Evolutionary conservation across 228 moss, liverwort and hornwort genomes (phyloP), one percentile per base, ranked within the genome.

Genomic region (Sphagnum magellanicum): DNA sequence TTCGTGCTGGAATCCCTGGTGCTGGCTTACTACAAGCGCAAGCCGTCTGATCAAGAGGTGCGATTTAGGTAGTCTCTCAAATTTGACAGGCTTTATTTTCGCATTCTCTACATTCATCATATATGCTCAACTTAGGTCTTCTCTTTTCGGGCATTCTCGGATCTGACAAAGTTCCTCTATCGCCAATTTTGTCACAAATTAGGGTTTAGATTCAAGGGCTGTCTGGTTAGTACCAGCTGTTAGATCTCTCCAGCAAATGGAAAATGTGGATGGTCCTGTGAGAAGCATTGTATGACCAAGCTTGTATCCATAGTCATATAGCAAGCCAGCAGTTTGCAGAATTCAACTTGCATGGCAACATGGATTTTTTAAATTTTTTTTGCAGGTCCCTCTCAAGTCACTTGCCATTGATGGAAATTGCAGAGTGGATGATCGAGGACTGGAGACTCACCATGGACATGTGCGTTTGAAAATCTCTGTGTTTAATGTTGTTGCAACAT

Each of bases 391-490:
- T 65, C 63, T 89, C 67, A 94, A 91, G 73, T 73, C 84, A 61
- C 84, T 94, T 57, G 70, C 48, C 50, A 91, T 94, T 32, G 93
- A 94, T 73, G 93, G 93, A 61, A 94, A 94, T 70, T 94, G 89
- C 79, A 87, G 89, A 74, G 91, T 94, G 60, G 85, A 91, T 80
- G 91, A 94, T 82, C 83, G 81, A 51, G 93, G 93, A 51, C 83
- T 86, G 53, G 89, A 91, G 79, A 94, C 81, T 71, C 93, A 94
- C 75, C 89, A 91, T 84, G 93, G 91, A 48, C 93, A 94, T 69
- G 93, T 93, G 84, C 65, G 83, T 83, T 75, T 73, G 8, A 69
- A 6, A 48, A 32, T 17, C 61, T 74, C 60, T 58, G n/a, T 17
- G 57, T 15, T 70, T 17, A 0, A 47, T 63, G 15, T 1, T 63